Evolutionary conservation across 2,329 filamentous ascomycete species (phyloP).

Genomic region (Dendryphion nanum): DNA sequence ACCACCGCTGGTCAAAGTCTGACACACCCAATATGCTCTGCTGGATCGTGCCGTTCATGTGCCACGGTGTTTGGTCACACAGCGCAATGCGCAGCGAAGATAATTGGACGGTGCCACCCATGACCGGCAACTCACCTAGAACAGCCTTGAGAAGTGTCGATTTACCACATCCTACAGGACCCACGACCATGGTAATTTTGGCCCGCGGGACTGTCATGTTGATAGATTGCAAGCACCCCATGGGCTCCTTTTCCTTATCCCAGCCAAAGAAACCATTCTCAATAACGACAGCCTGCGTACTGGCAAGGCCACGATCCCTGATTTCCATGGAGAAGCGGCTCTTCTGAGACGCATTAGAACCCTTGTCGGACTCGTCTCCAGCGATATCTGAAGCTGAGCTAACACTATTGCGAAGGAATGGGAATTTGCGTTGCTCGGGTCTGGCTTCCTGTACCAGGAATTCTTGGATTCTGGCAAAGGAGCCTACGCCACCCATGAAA

Average conservation of each 20-base stretch:
- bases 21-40: constrained; percentile 38
- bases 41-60: constrained; percentile 37
- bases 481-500: constrained; percentile 47
- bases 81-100: constrained; percentile 33
- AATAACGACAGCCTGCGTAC: constrained; percentile 37
- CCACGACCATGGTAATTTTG: constrained; percentile 50
- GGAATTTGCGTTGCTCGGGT: constrained; percentile 21
- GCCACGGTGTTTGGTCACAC: constrained; percentile 41
- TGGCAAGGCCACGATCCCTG: constrained; percentile 17
- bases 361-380: constrained; percentile 22
- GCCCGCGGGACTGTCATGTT: constrained; percentile 42
- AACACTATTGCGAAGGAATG: constrained; percentile 15
- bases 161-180: constrained; percentile 54
- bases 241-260: constrained; percentile 42
- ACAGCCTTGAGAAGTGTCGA: constrained; percentile 46
- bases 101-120: constrained; percentile 29
- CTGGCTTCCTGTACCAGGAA: constrained; percentile 38
- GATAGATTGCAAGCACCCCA: constrained; percentile 38
- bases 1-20: constrained; percentile 37
- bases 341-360: constrained; percentile 23
- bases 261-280: constrained; percentile 50
- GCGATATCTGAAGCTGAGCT: constrained; percentile 17
- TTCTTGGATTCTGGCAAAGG: constrained; percentile 47
- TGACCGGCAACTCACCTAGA: constrained; percentile 32
- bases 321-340: constrained; percentile 19